Evolutionary conservation across 2,329 filamentous ascomycete genomes (phyloP).

Genomic region (Alternaria conjuncta): DNA sequence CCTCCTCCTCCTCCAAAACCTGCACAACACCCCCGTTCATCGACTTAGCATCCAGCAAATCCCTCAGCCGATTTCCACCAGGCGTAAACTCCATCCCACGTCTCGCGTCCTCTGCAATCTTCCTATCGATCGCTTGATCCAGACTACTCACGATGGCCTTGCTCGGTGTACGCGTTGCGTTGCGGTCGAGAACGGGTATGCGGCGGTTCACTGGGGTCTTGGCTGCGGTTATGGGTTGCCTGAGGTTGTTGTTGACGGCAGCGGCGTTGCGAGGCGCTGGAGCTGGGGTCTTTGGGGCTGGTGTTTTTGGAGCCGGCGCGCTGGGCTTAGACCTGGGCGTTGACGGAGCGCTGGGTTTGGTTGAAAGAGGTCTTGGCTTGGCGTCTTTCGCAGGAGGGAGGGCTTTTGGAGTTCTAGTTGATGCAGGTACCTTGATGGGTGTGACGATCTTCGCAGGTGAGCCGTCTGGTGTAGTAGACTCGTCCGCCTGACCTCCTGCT

Average conservation of each 20-base stretch:
- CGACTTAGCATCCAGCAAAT: constrained; percentile 14
- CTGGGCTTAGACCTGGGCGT: neutral
- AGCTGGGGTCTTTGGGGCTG: neutral
- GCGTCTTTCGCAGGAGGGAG: constrained; percentile 12
- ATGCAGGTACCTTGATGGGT: neutral
- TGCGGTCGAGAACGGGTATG: constrained; percentile 13
- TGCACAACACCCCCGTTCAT: neutral
- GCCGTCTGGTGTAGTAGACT: neutral
- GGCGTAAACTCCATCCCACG: constrained; percentile 18
- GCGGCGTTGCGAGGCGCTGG: neutral
- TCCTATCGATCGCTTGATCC: constrained; percentile 35
- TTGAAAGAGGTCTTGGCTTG: neutral
- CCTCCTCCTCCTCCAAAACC: neutral
- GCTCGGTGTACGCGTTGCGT: constrained; percentile 28
- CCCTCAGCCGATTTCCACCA: constrained; percentile 17
- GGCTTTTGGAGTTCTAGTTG: constrained; percentile 14
- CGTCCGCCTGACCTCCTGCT: neutral
- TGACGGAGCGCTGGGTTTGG: neutral
- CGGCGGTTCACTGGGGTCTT: neutral
- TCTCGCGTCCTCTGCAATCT: constrained; percentile 28
- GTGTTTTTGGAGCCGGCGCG: neutral
- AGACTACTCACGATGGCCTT: constrained; percentile 27
- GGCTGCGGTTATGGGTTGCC: neutral
- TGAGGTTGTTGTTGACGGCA: neutral
- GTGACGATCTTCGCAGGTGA: neutral